These are phyloP conservation scores for Hemileccinum impolitum DNA, from an alignment of 768 basidiomycete species.

Conservation along the genomic window DNA sequence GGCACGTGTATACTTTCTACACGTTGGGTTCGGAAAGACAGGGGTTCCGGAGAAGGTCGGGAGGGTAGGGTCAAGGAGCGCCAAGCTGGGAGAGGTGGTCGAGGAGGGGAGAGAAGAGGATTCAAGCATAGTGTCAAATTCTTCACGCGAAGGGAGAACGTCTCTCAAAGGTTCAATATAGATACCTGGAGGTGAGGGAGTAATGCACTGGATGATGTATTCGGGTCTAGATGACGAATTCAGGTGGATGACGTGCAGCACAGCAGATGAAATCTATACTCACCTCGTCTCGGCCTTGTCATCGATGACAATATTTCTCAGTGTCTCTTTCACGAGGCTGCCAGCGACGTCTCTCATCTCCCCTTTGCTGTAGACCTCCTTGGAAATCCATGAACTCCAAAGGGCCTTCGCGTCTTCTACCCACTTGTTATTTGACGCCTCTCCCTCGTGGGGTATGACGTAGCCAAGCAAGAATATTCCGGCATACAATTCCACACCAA, in stretches of 20 bases:
- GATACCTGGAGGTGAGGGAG: slow-evolving; percentile 35
- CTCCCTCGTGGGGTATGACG: slow-evolving; percentile 12
- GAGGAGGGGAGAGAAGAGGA: slow-evolving; percentile 40
- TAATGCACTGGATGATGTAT: slow-evolving; percentile 40
- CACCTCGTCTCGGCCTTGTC: slow-evolving; percentile 31
- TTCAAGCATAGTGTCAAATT: slow-evolving; percentile 46
- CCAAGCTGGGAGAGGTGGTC: slow-evolving; percentile 52
- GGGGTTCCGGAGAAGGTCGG: slow-evolving; percentile 38
- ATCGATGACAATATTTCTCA: slow-evolving; percentile 43
- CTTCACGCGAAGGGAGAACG: slow-evolving; percentile 47
- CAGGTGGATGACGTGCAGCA: neutral
- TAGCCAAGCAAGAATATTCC: slow-evolving; percentile 23
- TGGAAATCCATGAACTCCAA: slow-evolving; percentile 29
- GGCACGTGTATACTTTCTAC: slow-evolving; percentile 55
- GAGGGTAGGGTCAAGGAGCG: slow-evolving; percentile 57
- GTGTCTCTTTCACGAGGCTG: slow-evolving; percentile 37
- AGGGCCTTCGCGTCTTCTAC: slow-evolving; percentile 25
- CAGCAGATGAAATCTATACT: slow-evolving; percentile 4
- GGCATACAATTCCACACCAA: slow-evolving; percentile 19
- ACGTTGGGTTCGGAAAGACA: slow-evolving; percentile 4
- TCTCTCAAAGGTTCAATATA: slow-evolving; percentile 42
- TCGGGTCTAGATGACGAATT: slow-evolving; percentile 38
- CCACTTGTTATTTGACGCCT: slow-evolving; percentile 7
- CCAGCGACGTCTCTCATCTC: slow-evolving; percentile 27
- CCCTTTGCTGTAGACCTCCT: slow-evolving; percentile 9